phyloP scores from a whole-genome alignment of 257 asterid species.

The Salvia rosmarinus region DNA sequence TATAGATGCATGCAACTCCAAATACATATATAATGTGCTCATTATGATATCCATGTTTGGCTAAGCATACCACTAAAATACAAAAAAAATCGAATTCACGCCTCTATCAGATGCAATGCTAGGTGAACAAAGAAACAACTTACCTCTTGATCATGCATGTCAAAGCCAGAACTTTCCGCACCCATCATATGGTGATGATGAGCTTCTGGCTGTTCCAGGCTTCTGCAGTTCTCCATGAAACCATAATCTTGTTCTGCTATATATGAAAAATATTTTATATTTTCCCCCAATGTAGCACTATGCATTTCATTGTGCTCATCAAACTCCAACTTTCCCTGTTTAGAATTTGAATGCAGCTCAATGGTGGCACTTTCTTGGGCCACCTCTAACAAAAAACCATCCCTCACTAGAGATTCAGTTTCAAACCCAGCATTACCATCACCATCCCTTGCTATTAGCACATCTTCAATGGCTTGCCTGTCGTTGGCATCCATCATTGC shows the following conservation, averaged over 20 bases:
- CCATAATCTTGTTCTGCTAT: conserved; percentile 39
- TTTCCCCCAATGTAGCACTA: conserved; percentile 37
- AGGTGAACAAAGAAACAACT: conserved; percentile 34
- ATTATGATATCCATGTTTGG: not conserved
- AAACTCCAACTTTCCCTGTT: conserved; percentile 38
- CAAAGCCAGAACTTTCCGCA: conserved; percentile 44
- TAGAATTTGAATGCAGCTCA: conserved; percentile 39
- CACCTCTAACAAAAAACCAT: conserved; percentile 33
- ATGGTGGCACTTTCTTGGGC: conserved; percentile 35
- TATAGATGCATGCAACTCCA: conserved; percentile 17
- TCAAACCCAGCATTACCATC: conserved; percentile 29
- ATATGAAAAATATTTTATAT: conserved; percentile 27
- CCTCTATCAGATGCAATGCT: not conserved
- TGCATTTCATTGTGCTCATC: conserved; percentile 30
- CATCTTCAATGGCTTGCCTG: conserved; percentile 39
- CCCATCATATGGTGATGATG: conserved; percentile 40
- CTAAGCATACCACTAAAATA: no score
- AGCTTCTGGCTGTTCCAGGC: conserved; percentile 43
- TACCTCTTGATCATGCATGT: conserved; percentile 55
- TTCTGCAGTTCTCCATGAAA: conserved; percentile 44
- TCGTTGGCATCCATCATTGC: conserved; percentile 35
- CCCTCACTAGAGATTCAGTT: conserved; percentile 32
- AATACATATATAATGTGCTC: not conserved
- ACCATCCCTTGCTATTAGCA: conserved; percentile 37
- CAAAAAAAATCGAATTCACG: no score